Evolutionary conservation across 352 stramenopile species (phyloP).

Genomic region (Phytophthora syringae): DNA sequence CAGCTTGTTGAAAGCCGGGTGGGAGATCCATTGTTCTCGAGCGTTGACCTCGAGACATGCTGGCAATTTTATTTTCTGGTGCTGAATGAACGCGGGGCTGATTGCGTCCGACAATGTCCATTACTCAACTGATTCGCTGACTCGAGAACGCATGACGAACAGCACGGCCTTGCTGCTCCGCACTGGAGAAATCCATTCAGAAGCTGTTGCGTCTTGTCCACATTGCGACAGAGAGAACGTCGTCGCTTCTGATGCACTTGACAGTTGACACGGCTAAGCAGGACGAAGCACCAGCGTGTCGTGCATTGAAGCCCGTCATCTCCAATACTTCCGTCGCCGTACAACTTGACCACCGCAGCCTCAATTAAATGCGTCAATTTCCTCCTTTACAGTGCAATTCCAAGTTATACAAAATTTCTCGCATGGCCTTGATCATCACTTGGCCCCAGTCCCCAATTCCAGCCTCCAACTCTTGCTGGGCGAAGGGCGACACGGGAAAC

Average conservation of each 20-base stretch:
- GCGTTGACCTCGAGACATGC: too few species aligned
- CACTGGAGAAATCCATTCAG: conserved; percentile 21
- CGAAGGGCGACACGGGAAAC: conserved; percentile 13
- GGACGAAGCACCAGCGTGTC: too few species aligned
- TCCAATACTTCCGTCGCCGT: too few species aligned
- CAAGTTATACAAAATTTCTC: conserved; percentile 25
- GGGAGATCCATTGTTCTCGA: too few species aligned
- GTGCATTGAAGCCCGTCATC: too few species aligned
- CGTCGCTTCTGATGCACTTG: conserved; percentile 29
- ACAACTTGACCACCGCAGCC: background rate
- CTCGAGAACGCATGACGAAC: conserved; percentile 16
- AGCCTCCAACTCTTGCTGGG: conserved; percentile 17
- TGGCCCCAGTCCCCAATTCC: conserved; percentile 32
- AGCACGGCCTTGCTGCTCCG: conserved; percentile 19
- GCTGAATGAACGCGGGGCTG: conserved; percentile 16
- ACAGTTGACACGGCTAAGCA: too few species aligned
- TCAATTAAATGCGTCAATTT: background rate
- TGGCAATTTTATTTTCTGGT: background rate
- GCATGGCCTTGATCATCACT: conserved; percentile 38
- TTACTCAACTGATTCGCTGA: conserved; percentile 35
- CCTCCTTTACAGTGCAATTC: background rate
- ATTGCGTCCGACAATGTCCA: conserved; percentile 18
- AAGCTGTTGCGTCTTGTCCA: conserved; percentile 6
- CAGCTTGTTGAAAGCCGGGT: too few species aligned
- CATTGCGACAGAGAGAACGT: conserved; percentile 23